A percentile compares a stretch with the other conserved stretches of the same genome.
phyloP scores from a whole-genome alignment of 106 monocot species.

The Xerophyta viscosa region DNA sequence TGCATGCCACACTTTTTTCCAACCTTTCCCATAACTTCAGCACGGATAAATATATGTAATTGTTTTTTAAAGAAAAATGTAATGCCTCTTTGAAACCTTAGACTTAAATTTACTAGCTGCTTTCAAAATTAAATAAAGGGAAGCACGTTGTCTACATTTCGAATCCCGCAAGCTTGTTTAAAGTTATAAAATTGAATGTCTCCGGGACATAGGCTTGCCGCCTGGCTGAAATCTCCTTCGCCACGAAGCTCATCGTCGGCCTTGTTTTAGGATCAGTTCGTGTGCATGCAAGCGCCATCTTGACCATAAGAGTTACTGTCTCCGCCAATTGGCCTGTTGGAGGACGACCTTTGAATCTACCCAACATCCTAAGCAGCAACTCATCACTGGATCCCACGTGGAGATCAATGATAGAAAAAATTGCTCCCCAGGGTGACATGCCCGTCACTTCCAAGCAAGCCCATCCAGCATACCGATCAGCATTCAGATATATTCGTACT shows the following conservation, averaged over 20 bases:
- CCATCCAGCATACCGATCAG: slow-evolving; percentile 29
- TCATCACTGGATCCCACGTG: not conserved
- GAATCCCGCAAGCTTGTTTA: slow-evolving; percentile 34
- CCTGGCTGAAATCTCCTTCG: slow-evolving; percentile 57
- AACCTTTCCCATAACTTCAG: no score
- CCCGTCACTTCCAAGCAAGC: slow-evolving; percentile 29
- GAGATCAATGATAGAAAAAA: slow-evolving; percentile 22
- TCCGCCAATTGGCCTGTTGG: slow-evolving; percentile 56
- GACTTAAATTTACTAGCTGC: no score
- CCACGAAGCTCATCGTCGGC: slow-evolving; percentile 49
- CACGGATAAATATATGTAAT: no score
- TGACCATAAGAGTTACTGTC: slow-evolving; percentile 49
- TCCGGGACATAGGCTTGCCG: slow-evolving; percentile 29
- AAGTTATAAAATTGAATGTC: slow-evolving; percentile 36
- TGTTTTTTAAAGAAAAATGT: no score
- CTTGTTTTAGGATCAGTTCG: slow-evolving; percentile 22
- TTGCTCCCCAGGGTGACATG: slow-evolving; percentile 20
- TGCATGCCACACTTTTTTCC: no score
- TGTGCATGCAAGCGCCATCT: slow-evolving; percentile 46
- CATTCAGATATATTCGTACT: slow-evolving; percentile 22
- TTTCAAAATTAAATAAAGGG: no score
- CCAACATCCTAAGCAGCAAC: slow-evolving; percentile 35
- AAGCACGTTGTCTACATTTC: no score
- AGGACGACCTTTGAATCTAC: slow-evolving; percentile 47
- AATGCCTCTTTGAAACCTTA: no score